Conservation (phyloP, 371 early-diverging fungal species). For the Entomophthora muscae region DNA sequence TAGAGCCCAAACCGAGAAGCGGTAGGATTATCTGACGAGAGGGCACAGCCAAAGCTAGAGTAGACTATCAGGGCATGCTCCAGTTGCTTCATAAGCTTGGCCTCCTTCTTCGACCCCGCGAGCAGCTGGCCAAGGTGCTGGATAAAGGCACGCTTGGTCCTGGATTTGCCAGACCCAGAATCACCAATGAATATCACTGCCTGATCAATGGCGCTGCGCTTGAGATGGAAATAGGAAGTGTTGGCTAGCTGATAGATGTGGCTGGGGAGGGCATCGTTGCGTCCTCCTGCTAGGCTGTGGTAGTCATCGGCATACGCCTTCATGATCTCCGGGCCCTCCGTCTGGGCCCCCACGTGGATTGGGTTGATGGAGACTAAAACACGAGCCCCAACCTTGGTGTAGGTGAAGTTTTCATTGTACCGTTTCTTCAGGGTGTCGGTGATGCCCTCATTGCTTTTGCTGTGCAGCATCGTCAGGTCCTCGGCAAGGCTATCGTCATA, state of each 20-base stretch:
- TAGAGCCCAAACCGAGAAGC: conserved; percentile 63
- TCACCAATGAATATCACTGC: conserved; percentile 60
- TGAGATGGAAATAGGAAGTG: conserved; percentile 61
- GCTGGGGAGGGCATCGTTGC: conserved; percentile 28
- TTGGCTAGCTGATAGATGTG: conserved; percentile 72
- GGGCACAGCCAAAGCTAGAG: conserved; percentile 60
- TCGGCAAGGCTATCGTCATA: not conserved
- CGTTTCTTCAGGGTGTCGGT: not conserved
- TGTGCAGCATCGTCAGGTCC: not conserved
- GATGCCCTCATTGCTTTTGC: not conserved
- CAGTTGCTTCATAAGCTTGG: conserved; percentile 47
- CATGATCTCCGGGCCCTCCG: conserved; percentile 10
- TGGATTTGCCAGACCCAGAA: conserved; percentile 69
- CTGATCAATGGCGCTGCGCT: conserved; percentile 64
- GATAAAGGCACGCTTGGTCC: conserved; percentile 36
- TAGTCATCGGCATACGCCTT: conserved; percentile 55
- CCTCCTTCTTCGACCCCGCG: conserved; percentile 46
- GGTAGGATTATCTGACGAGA: conserved; percentile 43
- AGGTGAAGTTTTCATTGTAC: conserved; percentile 11
- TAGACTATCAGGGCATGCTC: conserved; percentile 42
- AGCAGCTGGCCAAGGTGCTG: conserved; percentile 49
- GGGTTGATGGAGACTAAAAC: conserved; percentile 30
- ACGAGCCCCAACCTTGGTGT: conserved; percentile 41
- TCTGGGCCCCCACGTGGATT: not conserved
- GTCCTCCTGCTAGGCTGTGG: conserved; percentile 14